Percentiles rank a stretch among this genome's conserved stretches.
Evolutionary conservation across 345 rosid species (phyloP).

Genomic region (Brassica carinata): DNA sequence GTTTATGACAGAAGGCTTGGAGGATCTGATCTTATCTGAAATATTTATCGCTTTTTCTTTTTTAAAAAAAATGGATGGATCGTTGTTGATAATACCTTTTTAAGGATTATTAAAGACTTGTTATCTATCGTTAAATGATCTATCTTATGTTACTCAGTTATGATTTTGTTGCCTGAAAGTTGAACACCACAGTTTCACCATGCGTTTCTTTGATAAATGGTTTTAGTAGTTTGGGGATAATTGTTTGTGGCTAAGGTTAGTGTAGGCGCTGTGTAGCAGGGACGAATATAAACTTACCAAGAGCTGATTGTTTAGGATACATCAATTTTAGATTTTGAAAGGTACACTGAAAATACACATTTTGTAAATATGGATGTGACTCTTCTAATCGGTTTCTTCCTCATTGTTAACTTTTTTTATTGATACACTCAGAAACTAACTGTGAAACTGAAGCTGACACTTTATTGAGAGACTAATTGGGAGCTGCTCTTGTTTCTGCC

Average conservation of each 20-base stretch:
- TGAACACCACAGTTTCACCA: not conserved
- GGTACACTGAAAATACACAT: not conserved
- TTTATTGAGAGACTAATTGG: not conserved
- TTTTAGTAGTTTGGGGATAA: not conserved
- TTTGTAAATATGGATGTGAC: not conserved
- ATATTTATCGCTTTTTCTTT: not conserved
- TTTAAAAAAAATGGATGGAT: not conserved
- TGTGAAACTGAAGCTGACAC: not conserved
- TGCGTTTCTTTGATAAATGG: not conserved
- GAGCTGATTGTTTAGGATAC: too few species aligned
- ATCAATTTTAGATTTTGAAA: too few species aligned
- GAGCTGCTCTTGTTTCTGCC: not conserved
- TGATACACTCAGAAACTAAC: not conserved
- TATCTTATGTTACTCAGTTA: not conserved
- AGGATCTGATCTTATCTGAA: not conserved
- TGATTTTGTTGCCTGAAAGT: not conserved
- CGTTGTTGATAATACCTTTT: not conserved
- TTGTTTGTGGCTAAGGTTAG: too few species aligned
- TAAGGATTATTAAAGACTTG: not conserved
- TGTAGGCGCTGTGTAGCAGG: too few species aligned
- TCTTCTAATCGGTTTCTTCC: not conserved
- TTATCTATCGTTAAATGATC: not conserved
- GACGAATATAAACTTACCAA: too few species aligned
- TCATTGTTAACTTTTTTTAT: not conserved
- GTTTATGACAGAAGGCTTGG: not conserved